Evolutionary conservation across 805 yeast genomes (phyloP).

Genomic region (Lipomyces yamanashiensis): DNA sequence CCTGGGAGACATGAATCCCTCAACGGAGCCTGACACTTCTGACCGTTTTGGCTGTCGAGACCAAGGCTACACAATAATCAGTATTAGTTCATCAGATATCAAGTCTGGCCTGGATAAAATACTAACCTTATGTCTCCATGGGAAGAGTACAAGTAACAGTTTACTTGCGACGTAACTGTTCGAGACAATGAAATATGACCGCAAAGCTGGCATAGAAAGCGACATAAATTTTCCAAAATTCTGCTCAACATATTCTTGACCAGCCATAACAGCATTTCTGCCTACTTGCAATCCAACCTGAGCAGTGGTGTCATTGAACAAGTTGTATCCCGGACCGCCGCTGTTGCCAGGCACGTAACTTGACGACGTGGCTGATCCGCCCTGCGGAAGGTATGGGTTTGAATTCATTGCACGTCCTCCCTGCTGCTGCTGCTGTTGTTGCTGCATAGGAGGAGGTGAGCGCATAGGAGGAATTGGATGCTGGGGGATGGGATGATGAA

Average conservation of each 20-base stretch:
- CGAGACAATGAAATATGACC: slow-evolving; percentile 89
- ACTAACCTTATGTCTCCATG: slow-evolving; percentile 74
- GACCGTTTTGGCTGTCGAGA: slow-evolving; percentile 44
- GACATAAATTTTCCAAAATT: slow-evolving; percentile 60
- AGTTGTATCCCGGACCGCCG: slow-evolving; percentile 35
- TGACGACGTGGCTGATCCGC: slow-evolving; percentile 1
- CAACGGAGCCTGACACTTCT: slow-evolving; percentile 47
- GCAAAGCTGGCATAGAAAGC: slow-evolving; percentile 56
- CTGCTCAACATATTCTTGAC: slow-evolving; percentile 77
- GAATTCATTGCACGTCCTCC: slow-evolving; percentile 15
- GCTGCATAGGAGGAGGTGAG: slow-evolving; percentile 41
- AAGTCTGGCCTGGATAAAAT: slow-evolving; percentile 48
- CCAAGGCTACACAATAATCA: slow-evolving; percentile 28
- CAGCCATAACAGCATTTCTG: slow-evolving; percentile 78
- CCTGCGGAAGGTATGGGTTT: slow-evolving; percentile 24
- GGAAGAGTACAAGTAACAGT: slow-evolving; percentile 74
- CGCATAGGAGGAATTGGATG: slow-evolving; percentile 50
- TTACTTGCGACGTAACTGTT: slow-evolving; percentile 83
- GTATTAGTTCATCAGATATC: slow-evolving; percentile 43
- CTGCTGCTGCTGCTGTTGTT: slow-evolving; percentile 16
- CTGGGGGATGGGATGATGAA: slow-evolving; percentile 53
- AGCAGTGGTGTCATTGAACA: slow-evolving; percentile 78
- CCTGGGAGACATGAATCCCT: slow-evolving; percentile 71
- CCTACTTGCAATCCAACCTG: slow-evolving; percentile 88
- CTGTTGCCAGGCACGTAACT: slow-evolving; percentile 15